Percentiles rank a stretch among this genome's conserved stretches.
These are phyloP conservation scores for Fusarium brevicatenulatum DNA, from an alignment of 2,329 filamentous ascomycete species.

Conservation along the genomic window DNA sequence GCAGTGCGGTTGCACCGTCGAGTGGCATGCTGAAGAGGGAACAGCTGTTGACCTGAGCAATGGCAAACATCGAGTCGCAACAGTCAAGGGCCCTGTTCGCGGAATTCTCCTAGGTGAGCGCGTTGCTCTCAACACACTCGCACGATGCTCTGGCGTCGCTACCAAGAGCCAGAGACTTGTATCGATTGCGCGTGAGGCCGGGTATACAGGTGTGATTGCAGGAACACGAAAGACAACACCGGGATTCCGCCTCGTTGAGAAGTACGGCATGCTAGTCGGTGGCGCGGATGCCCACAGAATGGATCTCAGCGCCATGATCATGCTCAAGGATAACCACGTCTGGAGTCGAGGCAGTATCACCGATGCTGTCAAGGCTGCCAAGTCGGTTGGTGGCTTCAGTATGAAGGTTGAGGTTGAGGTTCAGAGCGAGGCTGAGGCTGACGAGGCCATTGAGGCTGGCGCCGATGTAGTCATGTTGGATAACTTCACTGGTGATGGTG, in stretches of 20 bases:
- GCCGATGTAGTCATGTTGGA: conserved; percentile 98
- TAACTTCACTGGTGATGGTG: conserved; percentile 86
- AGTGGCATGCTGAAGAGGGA: conserved; percentile 88
- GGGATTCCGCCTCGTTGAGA: conserved; percentile 93
- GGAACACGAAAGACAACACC: conserved; percentile 98
- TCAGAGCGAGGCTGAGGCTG: conserved; percentile 85
- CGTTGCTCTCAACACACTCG: conserved; percentile 89
- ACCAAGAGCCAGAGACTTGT: conserved; percentile 70
- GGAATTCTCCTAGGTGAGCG: conserved; percentile 88
- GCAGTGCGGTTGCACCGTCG: conserved; percentile 89
- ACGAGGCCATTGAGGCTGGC: conserved; percentile 89
- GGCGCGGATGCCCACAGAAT: conserved; percentile 92
- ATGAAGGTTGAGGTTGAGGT: conserved; percentile 98
- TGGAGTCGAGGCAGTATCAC: conserved; percentile 91
- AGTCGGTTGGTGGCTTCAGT: conserved; percentile 85
- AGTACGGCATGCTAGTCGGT: conserved; percentile 96
- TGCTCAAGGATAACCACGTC: conserved; percentile 99
- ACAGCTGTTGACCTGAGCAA: conserved; percentile 68
- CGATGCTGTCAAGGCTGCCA: conserved; percentile 84
- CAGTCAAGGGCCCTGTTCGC: conserved; percentile 84
- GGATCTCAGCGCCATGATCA: conserved; percentile 93
- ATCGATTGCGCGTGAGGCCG: conserved; percentile 67
- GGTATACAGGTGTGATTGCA: conserved; percentile 86
- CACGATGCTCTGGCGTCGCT: conserved; percentile 91
- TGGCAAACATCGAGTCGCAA: conserved; percentile 74